phyloP scores from a whole-genome alignment of 1,284 basidiomycete species.

The Cystobasidium slooffiae region DNA sequence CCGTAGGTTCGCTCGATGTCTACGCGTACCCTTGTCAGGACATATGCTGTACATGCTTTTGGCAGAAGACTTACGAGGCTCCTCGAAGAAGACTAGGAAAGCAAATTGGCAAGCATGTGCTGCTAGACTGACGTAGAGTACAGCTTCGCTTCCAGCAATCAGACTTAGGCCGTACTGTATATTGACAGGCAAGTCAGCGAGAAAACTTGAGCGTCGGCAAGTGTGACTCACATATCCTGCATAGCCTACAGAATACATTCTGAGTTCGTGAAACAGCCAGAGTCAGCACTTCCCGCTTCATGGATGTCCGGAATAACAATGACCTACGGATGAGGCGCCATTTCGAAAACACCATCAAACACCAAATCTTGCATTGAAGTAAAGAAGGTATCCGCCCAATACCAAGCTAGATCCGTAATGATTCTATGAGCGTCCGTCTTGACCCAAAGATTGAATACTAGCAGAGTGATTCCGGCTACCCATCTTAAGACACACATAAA shows the following conservation, averaged over 20 bases:
- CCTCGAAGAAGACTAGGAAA: slow-evolving; percentile 95
- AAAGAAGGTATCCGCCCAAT: slow-evolving; percentile 99
- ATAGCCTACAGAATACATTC: slow-evolving; percentile 92
- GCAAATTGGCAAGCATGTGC: slow-evolving; percentile 95
- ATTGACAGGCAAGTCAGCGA: slow-evolving; percentile 46
- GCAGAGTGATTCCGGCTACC: slow-evolving; percentile 80
- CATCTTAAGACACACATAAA: slow-evolving; percentile 81
- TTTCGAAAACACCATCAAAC: slow-evolving; percentile 97
- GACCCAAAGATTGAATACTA: slow-evolving; percentile 97
- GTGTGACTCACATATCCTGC: slow-evolving; percentile 66
- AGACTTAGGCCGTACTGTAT: slow-evolving; percentile 90
- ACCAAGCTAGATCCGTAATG: slow-evolving; percentile 78
- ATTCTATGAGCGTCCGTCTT: slow-evolving; percentile 93
- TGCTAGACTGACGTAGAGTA: slow-evolving; percentile 87
- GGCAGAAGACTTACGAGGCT: slow-evolving; percentile 73
- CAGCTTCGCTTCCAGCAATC: slow-evolving; percentile 83
- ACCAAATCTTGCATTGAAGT: slow-evolving; percentile 69
- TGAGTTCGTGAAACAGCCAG: slow-evolving; percentile 53
- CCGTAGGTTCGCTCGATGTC: slow-evolving; percentile 89
- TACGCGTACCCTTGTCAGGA: slow-evolving; percentile 54
- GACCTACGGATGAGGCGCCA: slow-evolving; percentile 61
- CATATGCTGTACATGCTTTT: not conserved
- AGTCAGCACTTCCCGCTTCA: slow-evolving; percentile 54
- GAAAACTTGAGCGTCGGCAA: too few species aligned
- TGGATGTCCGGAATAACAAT: not conserved